Conservation (phyloP, 495 filamentous ascomycete genomes). For the Aspergillus ostianus region DNA sequence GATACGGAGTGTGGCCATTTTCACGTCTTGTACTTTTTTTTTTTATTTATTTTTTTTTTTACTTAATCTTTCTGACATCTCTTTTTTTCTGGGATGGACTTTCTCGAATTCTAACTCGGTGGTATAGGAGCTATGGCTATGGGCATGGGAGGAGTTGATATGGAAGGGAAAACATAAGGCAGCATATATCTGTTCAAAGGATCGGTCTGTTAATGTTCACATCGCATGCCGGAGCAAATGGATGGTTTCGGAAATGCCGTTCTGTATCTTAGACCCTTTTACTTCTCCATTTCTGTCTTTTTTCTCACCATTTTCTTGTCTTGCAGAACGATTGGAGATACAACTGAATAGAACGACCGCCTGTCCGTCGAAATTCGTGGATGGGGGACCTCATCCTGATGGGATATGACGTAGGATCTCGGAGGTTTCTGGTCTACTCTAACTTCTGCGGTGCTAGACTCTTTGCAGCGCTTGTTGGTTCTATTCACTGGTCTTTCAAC, state of each 20-base stretch:
- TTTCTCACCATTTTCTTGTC: background rate
- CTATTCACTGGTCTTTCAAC: too few species aligned
- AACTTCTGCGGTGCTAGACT: too few species aligned
- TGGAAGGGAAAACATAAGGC: conserved; percentile 21
- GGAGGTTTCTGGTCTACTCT: too few species aligned
- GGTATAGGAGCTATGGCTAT: conserved; percentile 20
- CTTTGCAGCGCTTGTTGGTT: too few species aligned
- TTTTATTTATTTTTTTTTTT: conserved; percentile 2
- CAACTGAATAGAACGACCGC: conserved; percentile 2
- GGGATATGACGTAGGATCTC: too few species aligned
- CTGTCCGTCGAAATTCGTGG: too few species aligned
- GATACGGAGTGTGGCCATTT: background rate
- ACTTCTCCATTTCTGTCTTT: conserved; percentile 2
- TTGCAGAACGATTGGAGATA: background rate
- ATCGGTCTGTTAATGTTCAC: conserved; percentile 17
- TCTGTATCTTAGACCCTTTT: conserved; percentile 24
- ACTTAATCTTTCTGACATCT: conserved; percentile 7
- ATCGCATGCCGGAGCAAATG: conserved; percentile 19
- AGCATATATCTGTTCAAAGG: conserved; percentile 28
- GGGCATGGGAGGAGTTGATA: conserved; percentile 45
- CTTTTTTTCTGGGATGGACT: conserved; percentile 10
- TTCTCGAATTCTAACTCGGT: conserved; percentile 19
- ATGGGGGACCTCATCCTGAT: too few species aligned
- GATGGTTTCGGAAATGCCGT: conserved; percentile 4
- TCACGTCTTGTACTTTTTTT: background rate